These are phyloP conservation scores for Casaregolazyma suthepensis DNA, from an alignment of 1,139 yeast species.

Conservation along the genomic window DNA sequence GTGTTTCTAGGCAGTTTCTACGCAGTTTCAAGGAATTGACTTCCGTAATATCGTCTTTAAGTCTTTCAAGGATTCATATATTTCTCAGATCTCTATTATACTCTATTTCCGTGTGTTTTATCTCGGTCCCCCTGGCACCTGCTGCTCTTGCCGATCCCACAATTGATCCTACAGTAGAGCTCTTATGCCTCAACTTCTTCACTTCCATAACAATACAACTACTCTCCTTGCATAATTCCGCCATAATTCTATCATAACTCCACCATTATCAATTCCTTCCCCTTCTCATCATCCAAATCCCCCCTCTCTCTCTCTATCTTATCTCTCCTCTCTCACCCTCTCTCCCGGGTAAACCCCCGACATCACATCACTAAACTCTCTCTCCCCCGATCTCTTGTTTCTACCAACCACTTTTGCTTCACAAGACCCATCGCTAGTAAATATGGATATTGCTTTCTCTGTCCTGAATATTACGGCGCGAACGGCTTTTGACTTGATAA, in stretches of 20 bases:
- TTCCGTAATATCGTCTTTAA: constrained; percentile 31
- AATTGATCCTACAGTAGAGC: not conserved
- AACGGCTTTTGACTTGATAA: constrained; percentile 13
- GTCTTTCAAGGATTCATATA: constrained; percentile 27
- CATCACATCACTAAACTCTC: not conserved
- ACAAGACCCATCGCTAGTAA: not conserved
- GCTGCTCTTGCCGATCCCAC: not conserved
- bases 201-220: not conserved
- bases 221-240: no score
- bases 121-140: not conserved
- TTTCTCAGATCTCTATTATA: not conserved
- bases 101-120: not conserved
- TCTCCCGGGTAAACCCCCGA: not conserved
- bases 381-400: not conserved
- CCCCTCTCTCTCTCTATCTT: no score
- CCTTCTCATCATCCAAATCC: no score
- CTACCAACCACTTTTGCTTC: not conserved
- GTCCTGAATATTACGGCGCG: constrained; percentile 11
- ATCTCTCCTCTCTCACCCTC: no score
- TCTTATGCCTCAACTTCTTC: not conserved
- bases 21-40: constrained; percentile 36
- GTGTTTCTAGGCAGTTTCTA: constrained; percentile 20
- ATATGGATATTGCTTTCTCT: constrained; percentile 18
- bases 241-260: no score
- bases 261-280: no score